Conservation (phyloP, 2,329 filamentous ascomycete species). For the Aspergillus ochraceoroseus region DNA sequence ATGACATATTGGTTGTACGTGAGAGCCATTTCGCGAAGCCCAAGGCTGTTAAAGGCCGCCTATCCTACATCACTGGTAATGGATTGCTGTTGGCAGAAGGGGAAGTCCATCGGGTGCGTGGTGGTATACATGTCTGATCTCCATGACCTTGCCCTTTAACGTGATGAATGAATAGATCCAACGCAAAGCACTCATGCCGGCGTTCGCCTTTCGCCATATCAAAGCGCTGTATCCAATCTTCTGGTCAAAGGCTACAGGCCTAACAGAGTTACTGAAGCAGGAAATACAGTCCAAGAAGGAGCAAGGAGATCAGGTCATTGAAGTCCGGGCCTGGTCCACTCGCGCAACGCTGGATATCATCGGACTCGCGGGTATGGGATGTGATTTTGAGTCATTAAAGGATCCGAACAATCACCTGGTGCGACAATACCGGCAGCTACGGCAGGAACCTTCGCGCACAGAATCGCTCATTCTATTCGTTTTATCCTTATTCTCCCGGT, state of each 20-base stretch:
- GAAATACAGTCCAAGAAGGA: conserved; percentile 23
- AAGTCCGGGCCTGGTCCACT: conserved; percentile 36
- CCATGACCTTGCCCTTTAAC: no score
- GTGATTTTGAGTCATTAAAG: conserved; percentile 52
- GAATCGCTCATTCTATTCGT: conserved; percentile 42
- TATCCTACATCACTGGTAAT: conserved; percentile 48
- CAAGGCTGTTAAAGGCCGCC: conserved; percentile 40
- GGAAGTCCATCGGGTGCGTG: conserved; percentile 39
- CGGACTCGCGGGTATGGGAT: conserved; percentile 53
- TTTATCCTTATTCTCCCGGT: conserved; percentile 41
- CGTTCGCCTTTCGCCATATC: conserved; percentile 38
- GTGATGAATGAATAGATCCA: conserved; percentile 43
- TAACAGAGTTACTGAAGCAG: conserved; percentile 34
- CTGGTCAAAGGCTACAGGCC: conserved; percentile 36
- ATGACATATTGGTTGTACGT: conserved; percentile 51
- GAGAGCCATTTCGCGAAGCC: conserved; percentile 55
- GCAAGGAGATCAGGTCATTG: conserved; percentile 32
- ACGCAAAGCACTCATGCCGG: conserved; percentile 36
- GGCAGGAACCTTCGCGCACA: conserved; percentile 42
- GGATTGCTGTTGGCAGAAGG: conserved; percentile 51
- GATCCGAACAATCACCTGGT: conserved; percentile 46
- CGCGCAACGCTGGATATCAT: conserved; percentile 57
- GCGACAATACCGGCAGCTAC: conserved; percentile 51
- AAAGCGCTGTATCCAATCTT: conserved; percentile 34
- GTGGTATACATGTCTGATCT: no score